Base-by-base conservation (phyloP, 2,329 filamentous ascomycete genomes). In the Escovopsis sp. region DNA sequence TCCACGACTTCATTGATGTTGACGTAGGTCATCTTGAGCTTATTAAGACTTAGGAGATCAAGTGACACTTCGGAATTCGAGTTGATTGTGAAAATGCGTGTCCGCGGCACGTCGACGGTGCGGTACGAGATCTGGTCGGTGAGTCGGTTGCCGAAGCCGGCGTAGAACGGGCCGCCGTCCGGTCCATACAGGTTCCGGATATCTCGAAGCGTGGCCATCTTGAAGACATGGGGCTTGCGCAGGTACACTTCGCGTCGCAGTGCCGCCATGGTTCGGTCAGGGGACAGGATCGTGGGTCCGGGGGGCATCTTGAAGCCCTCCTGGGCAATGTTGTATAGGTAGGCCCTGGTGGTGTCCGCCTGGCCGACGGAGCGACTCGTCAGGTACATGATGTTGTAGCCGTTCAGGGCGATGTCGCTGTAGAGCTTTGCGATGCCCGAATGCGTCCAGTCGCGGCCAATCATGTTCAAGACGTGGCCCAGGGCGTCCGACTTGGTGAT, bases 301-400 rank as follows among this genome's bases (percentile, higher is more conserved):
- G 81, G 81, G 1, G 91, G 91, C 32, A 98, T 66, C 38, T 76
- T 78, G 63, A 85, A 94, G 27, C 81, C 81, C 44, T 94, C 89
- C 59, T 98, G 91, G 8, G 79, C 70, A 16, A 98, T 86, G 24
- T 88, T 87, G 45, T 88, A 82, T 3, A 98, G 71, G 58, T 98
- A 98, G 0, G 85, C 76, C 44, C 91, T 71, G 1, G 91, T 98
- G 0, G 70, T 87, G 60, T 98, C 91, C 13, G 91, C 84, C 61
- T 93, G 88, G 0, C 91, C 93, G 37, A 96, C 88, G 12, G 85
- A 91, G 40, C 91, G 80, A 57, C 84, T 93, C 0, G 91, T 98
- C 37, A 98, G 72, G 58, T 98, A 98, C 74, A 98, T 87, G 56
- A 98, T 93, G 60, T 98, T 96, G 70, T 96, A 98, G 7, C 91